phyloP scores from a whole-genome alignment of 2,329 filamentous ascomycete genomes.

The Paracoccidioides lutzii region DNA sequence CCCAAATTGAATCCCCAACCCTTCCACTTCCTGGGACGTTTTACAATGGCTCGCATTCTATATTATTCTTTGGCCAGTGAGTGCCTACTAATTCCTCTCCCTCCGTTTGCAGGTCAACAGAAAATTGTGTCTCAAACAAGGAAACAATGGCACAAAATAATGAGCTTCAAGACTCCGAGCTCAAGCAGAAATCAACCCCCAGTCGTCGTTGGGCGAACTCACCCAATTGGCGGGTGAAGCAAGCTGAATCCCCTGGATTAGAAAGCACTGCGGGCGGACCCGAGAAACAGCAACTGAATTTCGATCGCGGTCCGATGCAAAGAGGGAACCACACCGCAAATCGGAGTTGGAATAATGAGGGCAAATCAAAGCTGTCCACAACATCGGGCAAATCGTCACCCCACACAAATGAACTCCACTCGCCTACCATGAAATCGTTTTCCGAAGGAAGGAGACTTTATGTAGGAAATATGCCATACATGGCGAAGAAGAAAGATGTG shows the following conservation, averaged over 20 bases:
- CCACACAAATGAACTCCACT: conserved; percentile 11
- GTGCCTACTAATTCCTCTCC: not conserved
- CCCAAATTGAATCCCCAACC: too few species aligned
- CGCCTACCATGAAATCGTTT: conserved; percentile 16
- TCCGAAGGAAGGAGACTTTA: conserved; percentile 37
- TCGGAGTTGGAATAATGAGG: not conserved
- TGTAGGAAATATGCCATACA: conserved; percentile 44
- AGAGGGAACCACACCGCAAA: not conserved
- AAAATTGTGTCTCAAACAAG: not conserved
- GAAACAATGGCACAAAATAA: conserved; percentile 1
- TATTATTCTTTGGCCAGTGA: too few species aligned
- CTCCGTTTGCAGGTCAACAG: not conserved
- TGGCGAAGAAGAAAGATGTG: conserved; percentile 40
- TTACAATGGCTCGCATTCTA: too few species aligned
- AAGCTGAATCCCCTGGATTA: not conserved
- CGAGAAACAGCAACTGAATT: not conserved
- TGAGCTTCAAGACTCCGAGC: conserved; percentile 5
- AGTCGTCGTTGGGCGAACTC: conserved; percentile 10
- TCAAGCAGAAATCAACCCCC: conserved; percentile 3
- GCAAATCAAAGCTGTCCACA: not conserved
- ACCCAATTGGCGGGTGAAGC: conserved; percentile 9
- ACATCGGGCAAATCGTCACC: conserved; percentile 19
- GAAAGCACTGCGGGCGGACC: not conserved
- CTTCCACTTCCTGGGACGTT: too few species aligned
- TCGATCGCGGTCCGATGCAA: conserved; percentile 2